Evolutionary conservation across 2,329 filamentous ascomycete species (phyloP).

Genomic region (Helotiales sp.): DNA sequence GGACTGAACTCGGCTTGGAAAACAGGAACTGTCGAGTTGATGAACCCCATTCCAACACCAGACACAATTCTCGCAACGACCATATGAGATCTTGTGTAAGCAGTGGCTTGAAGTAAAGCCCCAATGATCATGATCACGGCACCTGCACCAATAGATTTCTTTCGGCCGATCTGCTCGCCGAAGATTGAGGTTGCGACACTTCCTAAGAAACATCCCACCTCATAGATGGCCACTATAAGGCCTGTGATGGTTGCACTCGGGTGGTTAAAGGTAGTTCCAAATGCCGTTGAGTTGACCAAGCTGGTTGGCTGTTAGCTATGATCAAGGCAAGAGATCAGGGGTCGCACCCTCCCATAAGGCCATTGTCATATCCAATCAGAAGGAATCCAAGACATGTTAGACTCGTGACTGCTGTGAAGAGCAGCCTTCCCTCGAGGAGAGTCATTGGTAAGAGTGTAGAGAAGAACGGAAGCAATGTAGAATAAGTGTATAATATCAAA

Average conservation of each 20-base stretch:
- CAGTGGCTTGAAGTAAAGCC: constrained; percentile 43
- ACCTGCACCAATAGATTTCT: constrained; percentile 55
- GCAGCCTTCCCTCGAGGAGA: constrained; percentile 25
- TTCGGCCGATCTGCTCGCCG: constrained; percentile 54
- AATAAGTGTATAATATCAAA: neutral
- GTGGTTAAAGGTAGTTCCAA: constrained; percentile 42
- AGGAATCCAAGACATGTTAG: constrained; percentile 49
- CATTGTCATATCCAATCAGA: constrained; percentile 49
- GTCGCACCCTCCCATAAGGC: constrained; percentile 42
- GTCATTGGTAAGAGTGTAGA: constrained; percentile 7
- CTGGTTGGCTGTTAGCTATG: neutral
- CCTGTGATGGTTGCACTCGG: constrained; percentile 44
- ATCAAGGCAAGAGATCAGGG: constrained; percentile 4
- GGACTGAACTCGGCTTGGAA: constrained; percentile 52
- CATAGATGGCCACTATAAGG: constrained; percentile 48
- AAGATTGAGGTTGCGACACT: constrained; percentile 47
- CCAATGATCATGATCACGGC: constrained; percentile 57
- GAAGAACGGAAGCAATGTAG: neutral
- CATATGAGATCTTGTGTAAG: constrained; percentile 49
- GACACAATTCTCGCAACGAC: constrained; percentile 50
- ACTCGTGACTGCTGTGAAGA: constrained; percentile 44
- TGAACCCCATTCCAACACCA: constrained; percentile 48
- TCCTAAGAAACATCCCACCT: constrained; percentile 53
- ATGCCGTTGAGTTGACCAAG: constrained; percentile 40
- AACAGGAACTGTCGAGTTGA: constrained; percentile 49